Base-by-base conservation (phyloP, 2,329 filamentous ascomycete species). In the Neonectria hederae region DNA sequence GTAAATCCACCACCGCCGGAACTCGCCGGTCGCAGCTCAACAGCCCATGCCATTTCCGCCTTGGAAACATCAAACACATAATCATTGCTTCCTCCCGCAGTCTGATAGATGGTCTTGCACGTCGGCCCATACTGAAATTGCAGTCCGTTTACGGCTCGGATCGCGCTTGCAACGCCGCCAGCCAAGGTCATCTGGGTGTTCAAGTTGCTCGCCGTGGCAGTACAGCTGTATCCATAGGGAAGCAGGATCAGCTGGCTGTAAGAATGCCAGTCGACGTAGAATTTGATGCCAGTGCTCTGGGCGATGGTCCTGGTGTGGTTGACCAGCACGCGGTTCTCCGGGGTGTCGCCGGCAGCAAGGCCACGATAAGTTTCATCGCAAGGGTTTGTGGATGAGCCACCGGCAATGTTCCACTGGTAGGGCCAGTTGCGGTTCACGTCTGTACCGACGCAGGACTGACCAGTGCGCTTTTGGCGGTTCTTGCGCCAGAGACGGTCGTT, bases 211-310 rank as follows among this genome's bases (percentile, higher is more conserved):
- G 84, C 74, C 13, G 78, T 74, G 17, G 75, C 79, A 22, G 76
- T 78, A 79, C 87, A 90, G 4, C 83, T 84, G 77, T 88, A 90
- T 38, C 88, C 88, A 70, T 89, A 90, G 1, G 86, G 81, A 64
- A 71, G 80, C 62, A 87, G 82, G 63, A 90, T 83, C 32, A 87
- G 79, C 60, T 90, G 88, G 11, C 83, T 84, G 77, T 89, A 91
- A 0, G 86, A 83, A 77, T 91, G 89, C 73, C 86, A 87, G 76
- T 91, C 89, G 67, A 91, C 85, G 76, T 86, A 91, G 2, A 89
- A 80, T 70, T 86, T 84, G 43, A 90, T 78, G 1, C 86, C 85
- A 0, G 59, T 64, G 28, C 21, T 59, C 65, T 85, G 81, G 3
- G 68, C 59, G 9, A 71, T 65, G 62, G 78, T 76, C 59, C 77